phyloP scores from a whole-genome alignment of 305 asterid species.

The Fraxinus baroniana region DNA sequence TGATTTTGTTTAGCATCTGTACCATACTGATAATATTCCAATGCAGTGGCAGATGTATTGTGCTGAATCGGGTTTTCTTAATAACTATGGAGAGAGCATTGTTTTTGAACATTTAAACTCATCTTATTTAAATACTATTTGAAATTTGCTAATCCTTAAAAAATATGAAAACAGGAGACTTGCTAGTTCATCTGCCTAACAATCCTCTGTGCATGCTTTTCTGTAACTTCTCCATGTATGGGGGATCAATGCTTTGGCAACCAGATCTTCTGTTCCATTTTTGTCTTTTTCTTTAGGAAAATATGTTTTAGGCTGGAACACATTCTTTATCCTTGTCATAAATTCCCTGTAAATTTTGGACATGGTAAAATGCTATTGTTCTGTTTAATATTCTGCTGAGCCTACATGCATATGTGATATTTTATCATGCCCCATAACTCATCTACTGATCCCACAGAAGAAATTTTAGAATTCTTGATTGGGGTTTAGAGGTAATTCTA shows the following conservation, averaged over 20 bases:
- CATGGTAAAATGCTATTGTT: background rate
- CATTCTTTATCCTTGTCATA: background rate
- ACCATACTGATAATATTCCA: background rate
- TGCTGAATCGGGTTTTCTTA: background rate
- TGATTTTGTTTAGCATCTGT: background rate
- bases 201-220: background rate
- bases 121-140: background rate
- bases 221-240: background rate
- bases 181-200: background rate
- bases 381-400: background rate
- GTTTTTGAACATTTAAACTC: background rate
- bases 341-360: background rate
- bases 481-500: background rate
- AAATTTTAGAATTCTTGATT: background rate
- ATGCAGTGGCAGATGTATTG: background rate
- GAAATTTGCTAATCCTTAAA: background rate
- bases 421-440: background rate
- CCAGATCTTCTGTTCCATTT: background rate
- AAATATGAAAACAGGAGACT: background rate
- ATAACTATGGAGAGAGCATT: background rate
- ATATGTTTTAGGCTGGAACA: background rate
- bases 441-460: background rate
- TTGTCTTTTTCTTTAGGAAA: background rate
- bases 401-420: background rate
- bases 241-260: background rate